Conservation (phyloP, 2,329 filamentous ascomycete species). For the Fusarium poae region DNA sequence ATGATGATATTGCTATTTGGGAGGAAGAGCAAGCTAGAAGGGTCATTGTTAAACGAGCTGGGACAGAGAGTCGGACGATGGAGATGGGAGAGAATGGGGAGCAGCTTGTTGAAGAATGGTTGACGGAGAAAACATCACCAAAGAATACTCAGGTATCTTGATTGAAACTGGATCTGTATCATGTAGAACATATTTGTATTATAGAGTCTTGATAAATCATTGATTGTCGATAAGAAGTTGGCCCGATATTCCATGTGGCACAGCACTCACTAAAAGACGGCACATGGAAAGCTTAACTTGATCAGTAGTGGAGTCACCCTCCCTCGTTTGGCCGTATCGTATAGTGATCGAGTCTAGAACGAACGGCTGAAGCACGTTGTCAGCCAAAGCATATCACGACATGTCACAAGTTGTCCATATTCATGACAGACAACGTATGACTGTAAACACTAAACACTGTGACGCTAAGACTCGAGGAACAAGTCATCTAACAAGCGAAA, state of each 20-base stretch:
- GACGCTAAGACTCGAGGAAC: not conserved
- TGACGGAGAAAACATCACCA: constrained; percentile 40
- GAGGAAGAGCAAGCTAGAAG: constrained; percentile 54
- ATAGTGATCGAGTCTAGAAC: constrained; percentile 13
- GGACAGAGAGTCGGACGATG: constrained; percentile 46
- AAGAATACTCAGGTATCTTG: constrained; percentile 1
- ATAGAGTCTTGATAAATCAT: not conserved
- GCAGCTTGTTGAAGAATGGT: constrained; percentile 50
- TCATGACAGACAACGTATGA: not conserved
- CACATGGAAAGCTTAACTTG: constrained; percentile 47
- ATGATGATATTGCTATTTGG: constrained; percentile 54
- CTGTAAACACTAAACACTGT: not conserved
- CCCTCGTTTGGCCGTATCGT: constrained; percentile 2
- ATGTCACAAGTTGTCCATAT: not conserved
- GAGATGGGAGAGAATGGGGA: constrained; percentile 50
- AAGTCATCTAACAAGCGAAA: not conserved
- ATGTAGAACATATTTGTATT: constrained; percentile 2
- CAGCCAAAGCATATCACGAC: constrained; percentile 6
- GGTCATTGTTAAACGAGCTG: constrained; percentile 57
- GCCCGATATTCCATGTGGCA: constrained; percentile 3
- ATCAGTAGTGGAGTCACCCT: constrained; percentile 35
- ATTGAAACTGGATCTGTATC: not conserved
- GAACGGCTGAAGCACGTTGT: constrained; percentile 5
- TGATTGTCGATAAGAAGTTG: not conserved
- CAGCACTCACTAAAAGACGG: constrained; percentile 29